Evolutionary conservation across 2,329 filamentous ascomycete species (phyloP).

Genomic region (Ophiostoma ulmi): DNA sequence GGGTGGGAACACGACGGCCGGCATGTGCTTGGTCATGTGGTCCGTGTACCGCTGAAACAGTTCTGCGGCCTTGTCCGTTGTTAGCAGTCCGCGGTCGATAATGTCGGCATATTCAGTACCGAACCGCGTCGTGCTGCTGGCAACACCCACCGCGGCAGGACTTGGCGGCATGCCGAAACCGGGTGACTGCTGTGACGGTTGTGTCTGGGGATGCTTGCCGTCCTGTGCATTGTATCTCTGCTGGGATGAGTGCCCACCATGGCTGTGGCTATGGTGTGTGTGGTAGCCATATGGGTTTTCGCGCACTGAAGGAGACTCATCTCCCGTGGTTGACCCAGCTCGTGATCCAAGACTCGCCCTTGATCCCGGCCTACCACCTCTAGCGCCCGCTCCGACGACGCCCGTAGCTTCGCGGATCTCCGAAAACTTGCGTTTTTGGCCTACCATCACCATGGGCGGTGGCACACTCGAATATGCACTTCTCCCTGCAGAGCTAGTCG

Average conservation of each 20-base stretch:
- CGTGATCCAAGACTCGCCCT: constrained; percentile 11
- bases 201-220: constrained; percentile 12
- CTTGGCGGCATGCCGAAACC: constrained; percentile 5
- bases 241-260: not conserved
- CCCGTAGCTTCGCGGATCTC: constrained; percentile 30
- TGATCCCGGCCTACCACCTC: constrained; percentile 6
- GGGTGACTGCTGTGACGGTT: constrained; percentile 1
- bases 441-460: constrained; percentile 33
- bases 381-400: constrained; percentile 14
- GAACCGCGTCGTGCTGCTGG: constrained; percentile 13
- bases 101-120: constrained; percentile 37
- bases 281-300: constrained; percentile 21
- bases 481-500: not conserved
- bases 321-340: constrained; percentile 16
- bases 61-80: constrained; percentile 48
- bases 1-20: constrained; percentile 56
- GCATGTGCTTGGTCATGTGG: constrained; percentile 57
- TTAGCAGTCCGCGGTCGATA: constrained; percentile 56
- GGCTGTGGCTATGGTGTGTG: constrained; percentile 14
- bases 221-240: constrained; percentile 15
- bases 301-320: constrained; percentile 22
- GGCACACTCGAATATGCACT: constrained; percentile 5
- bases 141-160: constrained; percentile 17
- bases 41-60: constrained; percentile 56
- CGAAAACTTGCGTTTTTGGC: constrained; percentile 40